These are phyloP conservation scores for Crithidia acanthocephali DNA, from an alignment of 208 protist genomes.

Conservation along the genomic window DNA sequence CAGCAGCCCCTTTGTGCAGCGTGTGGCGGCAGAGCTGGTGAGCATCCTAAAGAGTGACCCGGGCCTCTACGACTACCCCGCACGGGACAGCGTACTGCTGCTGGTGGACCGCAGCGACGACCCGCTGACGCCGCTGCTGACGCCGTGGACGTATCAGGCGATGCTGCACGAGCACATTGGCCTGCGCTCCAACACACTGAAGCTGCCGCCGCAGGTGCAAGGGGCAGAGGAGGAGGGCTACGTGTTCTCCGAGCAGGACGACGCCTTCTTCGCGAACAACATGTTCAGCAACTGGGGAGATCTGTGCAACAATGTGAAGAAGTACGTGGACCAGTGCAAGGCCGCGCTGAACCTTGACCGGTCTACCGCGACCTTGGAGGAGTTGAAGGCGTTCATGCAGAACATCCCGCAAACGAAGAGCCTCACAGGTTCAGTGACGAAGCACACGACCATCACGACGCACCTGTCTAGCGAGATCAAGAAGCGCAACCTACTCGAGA, in stretches of 20 bases:
- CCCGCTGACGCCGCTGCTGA: slow-evolving; percentile 97
- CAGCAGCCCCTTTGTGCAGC: slow-evolving; percentile 62
- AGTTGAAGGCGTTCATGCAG: slow-evolving; percentile 89
- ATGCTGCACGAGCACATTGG: slow-evolving; percentile 99
- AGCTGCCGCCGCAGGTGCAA: slow-evolving; percentile 49
- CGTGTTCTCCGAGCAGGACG: slow-evolving; percentile 91
- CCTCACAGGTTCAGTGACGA: slow-evolving; percentile 80
- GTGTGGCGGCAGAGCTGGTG: slow-evolving; percentile 77
- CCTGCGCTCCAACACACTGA: slow-evolving; percentile 94
- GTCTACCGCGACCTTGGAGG: slow-evolving; percentile 84
- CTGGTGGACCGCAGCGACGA: slow-evolving; percentile 92
- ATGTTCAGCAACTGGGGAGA: slow-evolving; percentile 98
- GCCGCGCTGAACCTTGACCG: slow-evolving; percentile 76
- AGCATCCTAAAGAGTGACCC: slow-evolving; percentile 74
- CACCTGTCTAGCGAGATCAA: slow-evolving; percentile 87
- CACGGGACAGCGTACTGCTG: slow-evolving; percentile 64
- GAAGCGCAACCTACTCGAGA: slow-evolving; percentile 81
- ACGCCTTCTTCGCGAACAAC: slow-evolving; percentile 96
- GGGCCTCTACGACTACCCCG: slow-evolving; percentile 90
- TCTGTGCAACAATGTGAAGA: slow-evolving; percentile 95
- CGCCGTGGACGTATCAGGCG: slow-evolving; percentile 99
- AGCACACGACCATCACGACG: slow-evolving; percentile 83
- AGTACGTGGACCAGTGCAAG: slow-evolving; percentile 95
- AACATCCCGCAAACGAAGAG: slow-evolving; percentile 82
- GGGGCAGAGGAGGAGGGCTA: slow-evolving; percentile 69